Percentiles rank a stretch among this genome's conserved stretches.
phyloP scores from a whole-genome alignment of 2,329 filamentous ascomycete genomes.

The Epichloe sp. region DNA sequence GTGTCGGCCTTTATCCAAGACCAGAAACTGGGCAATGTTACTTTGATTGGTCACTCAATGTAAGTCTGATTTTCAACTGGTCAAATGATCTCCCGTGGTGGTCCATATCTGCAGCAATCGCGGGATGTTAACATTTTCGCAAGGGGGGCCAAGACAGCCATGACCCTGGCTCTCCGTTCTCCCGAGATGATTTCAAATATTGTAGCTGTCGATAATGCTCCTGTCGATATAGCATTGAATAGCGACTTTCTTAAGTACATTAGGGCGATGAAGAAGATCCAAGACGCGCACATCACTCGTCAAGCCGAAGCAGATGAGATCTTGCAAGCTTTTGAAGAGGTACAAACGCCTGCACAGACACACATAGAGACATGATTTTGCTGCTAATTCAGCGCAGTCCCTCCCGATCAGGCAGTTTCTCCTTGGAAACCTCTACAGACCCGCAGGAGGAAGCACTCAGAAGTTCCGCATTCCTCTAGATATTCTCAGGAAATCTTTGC shows the following conservation, averaged over 20 bases:
- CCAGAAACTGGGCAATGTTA: conserved; percentile 55
- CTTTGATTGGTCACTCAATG: conserved; percentile 91
- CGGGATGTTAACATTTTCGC: neutral
- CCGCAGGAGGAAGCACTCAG: conserved; percentile 35
- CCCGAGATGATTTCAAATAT: conserved; percentile 57
- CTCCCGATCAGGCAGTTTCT: conserved; percentile 80
- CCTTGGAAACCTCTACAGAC: conserved; percentile 66
- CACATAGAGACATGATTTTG: neutral
- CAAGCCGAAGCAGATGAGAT: conserved; percentile 73
- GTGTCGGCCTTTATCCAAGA: conserved; percentile 64
- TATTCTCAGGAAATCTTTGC: conserved; percentile 53
- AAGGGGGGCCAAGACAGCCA: conserved; percentile 89
- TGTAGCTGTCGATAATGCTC: conserved; percentile 83
- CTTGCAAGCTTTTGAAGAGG: conserved; percentile 58
- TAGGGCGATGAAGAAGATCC: conserved; percentile 71
- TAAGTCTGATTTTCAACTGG: conserved; percentile 22
- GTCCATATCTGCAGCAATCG: neutral
- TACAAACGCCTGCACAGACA: conserved; percentile 16
- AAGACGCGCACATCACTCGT: conserved; percentile 51
- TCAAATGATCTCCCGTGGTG: neutral
- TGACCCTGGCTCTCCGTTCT: conserved; percentile 65
- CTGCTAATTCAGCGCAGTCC: conserved; percentile 23
- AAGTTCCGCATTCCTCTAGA: conserved; percentile 71
- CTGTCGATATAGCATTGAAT: conserved; percentile 63
- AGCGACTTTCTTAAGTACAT: conserved; percentile 70